phyloP scores from a whole-genome alignment of 2,329 filamentous ascomycete species.

The Pseudogymnoascus sp. region DNA sequence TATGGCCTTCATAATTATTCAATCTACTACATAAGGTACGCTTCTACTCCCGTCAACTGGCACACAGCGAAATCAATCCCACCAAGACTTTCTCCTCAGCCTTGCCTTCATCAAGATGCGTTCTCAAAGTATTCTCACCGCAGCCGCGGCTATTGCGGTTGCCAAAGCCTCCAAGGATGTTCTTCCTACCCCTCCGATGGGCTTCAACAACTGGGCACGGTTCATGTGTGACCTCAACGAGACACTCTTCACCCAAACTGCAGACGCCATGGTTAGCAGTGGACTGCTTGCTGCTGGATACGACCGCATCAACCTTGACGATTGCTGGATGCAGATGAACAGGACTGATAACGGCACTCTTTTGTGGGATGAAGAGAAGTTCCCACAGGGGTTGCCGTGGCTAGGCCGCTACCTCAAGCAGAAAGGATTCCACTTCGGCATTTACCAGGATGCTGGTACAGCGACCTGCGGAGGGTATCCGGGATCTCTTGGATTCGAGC shows the following conservation, averaged over 20 bases:
- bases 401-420: conserved; percentile 46
- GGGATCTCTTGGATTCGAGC: conserved; percentile 48
- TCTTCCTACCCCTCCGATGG: conserved; percentile 36
- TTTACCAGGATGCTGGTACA: conserved; percentile 47
- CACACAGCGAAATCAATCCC: background rate
- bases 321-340: conserved; percentile 48
- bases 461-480: conserved; percentile 46
- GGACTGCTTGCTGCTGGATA: conserved; percentile 42
- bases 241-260: conserved; percentile 38
- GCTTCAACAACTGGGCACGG: conserved; percentile 44
- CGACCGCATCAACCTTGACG: conserved; percentile 51
- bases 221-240: conserved; percentile 40
- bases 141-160: background rate
- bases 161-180: background rate
- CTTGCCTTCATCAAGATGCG: background rate
- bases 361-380: conserved; percentile 40
- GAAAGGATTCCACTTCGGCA: conserved; percentile 50
- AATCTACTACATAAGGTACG: background rate
- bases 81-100: background rate
- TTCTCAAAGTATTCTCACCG: background rate
- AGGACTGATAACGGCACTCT: conserved; percentile 36
- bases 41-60: background rate
- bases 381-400: conserved; percentile 49
- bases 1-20: background rate
- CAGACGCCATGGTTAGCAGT: conserved; percentile 35